A percentile compares a stretch with the other conserved stretches of the same genome.
These are phyloP conservation scores for Boletus huronensis DNA, from an alignment of 768 basidiomycete species.

Conservation along the genomic window DNA sequence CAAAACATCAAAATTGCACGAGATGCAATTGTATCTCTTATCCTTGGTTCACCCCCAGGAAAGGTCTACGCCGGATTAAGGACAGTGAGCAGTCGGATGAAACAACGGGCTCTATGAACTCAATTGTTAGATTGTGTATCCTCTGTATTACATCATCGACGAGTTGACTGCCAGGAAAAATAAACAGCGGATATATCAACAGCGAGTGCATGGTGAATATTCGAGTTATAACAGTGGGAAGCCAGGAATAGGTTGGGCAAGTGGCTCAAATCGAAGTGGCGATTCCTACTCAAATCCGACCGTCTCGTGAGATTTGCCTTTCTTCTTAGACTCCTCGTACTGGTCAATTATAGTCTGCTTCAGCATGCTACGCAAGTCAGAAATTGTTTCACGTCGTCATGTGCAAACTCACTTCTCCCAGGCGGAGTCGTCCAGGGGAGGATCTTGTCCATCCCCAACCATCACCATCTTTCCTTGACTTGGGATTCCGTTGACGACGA, in stretches of 20 bases:
- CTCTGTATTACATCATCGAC: slow-evolving; percentile 9
- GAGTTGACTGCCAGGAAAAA: slow-evolving; percentile 4
- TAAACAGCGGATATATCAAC: neutral
- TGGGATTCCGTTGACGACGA: slow-evolving; percentile 65
- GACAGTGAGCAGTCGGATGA: slow-evolving; percentile 90
- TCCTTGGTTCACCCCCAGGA: slow-evolving; percentile 92
- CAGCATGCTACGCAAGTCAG: slow-evolving; percentile 41
- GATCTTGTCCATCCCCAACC: slow-evolving; percentile 63
- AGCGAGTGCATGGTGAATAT: neutral
- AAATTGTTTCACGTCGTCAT: neutral
- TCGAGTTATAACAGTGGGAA: neutral
- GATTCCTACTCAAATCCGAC: slow-evolving; percentile 8
- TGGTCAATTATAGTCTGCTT: slow-evolving; percentile 47
- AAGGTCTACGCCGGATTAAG: slow-evolving; percentile 89
- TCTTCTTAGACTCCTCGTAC: slow-evolving; percentile 40
- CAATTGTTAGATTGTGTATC: slow-evolving; percentile 6
- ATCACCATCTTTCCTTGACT: slow-evolving; percentile 61
- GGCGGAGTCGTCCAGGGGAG: slow-evolving; percentile 54
- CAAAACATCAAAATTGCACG: slow-evolving; percentile 98
- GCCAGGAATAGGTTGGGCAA: neutral
- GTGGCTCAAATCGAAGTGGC: neutral
- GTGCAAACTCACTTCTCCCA: slow-evolving; percentile 50
- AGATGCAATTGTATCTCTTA: slow-evolving; percentile 93
- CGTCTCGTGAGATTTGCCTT: slow-evolving; percentile 20
- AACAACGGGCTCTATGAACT: slow-evolving; percentile 76